Evolutionary conservation across 1,139 yeast genomes (phyloP).

Genomic region (Taphrina sp.): DNA sequence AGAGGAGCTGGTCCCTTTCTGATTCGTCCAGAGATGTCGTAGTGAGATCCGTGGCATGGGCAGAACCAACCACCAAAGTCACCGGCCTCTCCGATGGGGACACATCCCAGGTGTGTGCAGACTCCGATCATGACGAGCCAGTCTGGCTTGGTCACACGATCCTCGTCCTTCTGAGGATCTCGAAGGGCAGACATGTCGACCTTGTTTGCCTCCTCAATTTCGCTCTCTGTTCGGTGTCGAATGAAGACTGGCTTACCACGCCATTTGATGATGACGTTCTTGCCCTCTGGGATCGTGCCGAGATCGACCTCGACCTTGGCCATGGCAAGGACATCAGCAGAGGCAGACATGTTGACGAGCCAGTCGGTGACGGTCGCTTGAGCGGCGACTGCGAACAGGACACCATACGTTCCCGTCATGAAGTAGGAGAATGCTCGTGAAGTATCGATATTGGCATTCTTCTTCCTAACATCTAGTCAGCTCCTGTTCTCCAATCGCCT

Average conservation of each 20-base stretch:
- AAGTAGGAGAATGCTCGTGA: slow-evolving; percentile 90
- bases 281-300: slow-evolving; percentile 93
- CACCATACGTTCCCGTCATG: slow-evolving; percentile 96
- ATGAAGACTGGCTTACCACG: slow-evolving; percentile 99
- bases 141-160: slow-evolving; percentile 94
- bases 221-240: slow-evolving; percentile 95
- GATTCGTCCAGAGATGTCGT: slow-evolving; percentile 98
- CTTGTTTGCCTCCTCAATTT: slow-evolving; percentile 88
- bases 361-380: slow-evolving; percentile 88
- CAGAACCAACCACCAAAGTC: slow-evolving; percentile 99
- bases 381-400: slow-evolving; percentile 93
- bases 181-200: slow-evolving; percentile 74
- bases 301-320: slow-evolving; percentile 98
- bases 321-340: slow-evolving; percentile 98
- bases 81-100: slow-evolving; percentile 99
- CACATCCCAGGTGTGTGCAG: slow-evolving; percentile 97
- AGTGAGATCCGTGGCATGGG: slow-evolving; percentile 99
- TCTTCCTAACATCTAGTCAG: slow-evolving; percentile 17
- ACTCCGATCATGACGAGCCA: slow-evolving; percentile 99
- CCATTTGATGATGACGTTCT: slow-evolving; percentile 97
- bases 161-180: slow-evolving; percentile 91
- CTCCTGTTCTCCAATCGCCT: not conserved
- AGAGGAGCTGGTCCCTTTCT: slow-evolving; percentile 99
- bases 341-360: slow-evolving; percentile 90
- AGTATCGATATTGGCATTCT: slow-evolving; percentile 47